Evolutionary conservation across 306 rosid species (phyloP).

Genomic region (Begonia peltatifolia): DNA sequence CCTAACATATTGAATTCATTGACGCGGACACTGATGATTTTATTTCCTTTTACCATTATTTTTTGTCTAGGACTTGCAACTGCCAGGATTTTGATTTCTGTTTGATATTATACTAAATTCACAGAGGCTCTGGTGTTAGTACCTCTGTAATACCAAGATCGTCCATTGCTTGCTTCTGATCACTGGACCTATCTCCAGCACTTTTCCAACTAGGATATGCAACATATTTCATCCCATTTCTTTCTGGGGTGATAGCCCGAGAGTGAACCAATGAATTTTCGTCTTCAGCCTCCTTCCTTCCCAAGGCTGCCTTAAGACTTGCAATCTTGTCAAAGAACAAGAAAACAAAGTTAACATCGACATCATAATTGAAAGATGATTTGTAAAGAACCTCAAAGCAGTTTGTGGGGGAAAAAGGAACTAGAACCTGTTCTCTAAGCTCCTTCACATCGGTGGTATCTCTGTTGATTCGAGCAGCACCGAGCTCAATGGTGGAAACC

Average conservation of each 20-base stretch:
- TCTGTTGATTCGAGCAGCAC: constrained; percentile 69
- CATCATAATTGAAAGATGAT: not conserved
- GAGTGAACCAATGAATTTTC: constrained; percentile 19
- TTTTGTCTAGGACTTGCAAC: too few relatives aligned
- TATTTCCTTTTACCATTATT: not conserved
- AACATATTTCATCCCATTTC: constrained; percentile 34
- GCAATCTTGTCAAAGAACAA: constrained; percentile 34
- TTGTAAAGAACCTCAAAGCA: not conserved
- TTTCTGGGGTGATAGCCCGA: constrained; percentile 31
- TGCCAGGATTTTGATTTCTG: too few relatives aligned
- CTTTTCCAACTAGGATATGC: constrained; percentile 27
- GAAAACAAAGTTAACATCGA: not conserved
- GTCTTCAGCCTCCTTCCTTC: constrained; percentile 51
- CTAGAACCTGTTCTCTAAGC: constrained; percentile 71
- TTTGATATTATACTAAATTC: too few relatives aligned
- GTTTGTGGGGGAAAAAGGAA: too few relatives aligned
- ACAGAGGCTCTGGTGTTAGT: constrained; percentile 1
- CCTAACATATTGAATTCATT: too few relatives aligned
- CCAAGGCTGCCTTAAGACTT: constrained; percentile 64
- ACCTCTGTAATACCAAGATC: constrained; percentile 46
- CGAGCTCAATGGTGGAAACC: constrained; percentile 76
- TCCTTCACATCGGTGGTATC: constrained; percentile 60
- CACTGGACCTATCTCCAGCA: constrained; percentile 20
- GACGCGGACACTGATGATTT: not conserved
- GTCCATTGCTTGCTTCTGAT: constrained; percentile 30